A percentile compares a stretch with the other conserved stretches of the same genome.
Evolutionary conservation across 768 basidiomycete species (phyloP).

Genomic region (Baorangia bicolor): DNA sequence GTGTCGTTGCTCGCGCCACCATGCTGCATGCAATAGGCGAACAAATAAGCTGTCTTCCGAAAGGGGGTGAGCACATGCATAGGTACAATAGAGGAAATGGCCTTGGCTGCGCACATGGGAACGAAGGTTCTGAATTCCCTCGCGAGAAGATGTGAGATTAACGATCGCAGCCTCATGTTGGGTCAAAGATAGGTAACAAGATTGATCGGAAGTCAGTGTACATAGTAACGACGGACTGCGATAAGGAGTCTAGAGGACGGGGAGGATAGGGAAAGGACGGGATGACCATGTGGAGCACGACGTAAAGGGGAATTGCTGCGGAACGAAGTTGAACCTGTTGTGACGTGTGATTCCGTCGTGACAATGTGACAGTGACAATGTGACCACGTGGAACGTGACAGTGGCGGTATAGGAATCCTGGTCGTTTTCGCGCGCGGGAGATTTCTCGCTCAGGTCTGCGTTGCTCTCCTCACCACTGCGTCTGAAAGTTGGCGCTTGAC

Average conservation of each 20-base stretch:
- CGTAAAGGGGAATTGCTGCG: constrained; percentile 18
- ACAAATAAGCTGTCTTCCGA: neutral
- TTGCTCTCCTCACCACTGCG: constrained; percentile 28
- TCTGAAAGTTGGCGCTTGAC: constrained; percentile 19
- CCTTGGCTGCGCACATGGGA: neutral
- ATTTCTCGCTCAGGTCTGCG: constrained; percentile 18
- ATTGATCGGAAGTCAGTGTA: neutral
- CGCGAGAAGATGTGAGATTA: neutral
- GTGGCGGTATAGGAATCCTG: neutral
- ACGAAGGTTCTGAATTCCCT: neutral
- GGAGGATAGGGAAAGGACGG: too few relatives aligned
- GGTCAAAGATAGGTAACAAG: constrained; percentile 4
- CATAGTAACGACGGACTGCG: too few relatives aligned
- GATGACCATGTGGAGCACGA: constrained; percentile 17
- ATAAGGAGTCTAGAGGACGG: too few relatives aligned
- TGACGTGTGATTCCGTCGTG: constrained; percentile 8
- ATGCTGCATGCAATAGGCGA: neutral
- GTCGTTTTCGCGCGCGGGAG: constrained; percentile 5
- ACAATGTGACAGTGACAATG: neutral
- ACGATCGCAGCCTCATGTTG: neutral
- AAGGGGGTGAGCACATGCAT: constrained; percentile 7
- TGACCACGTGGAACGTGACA: constrained; percentile 10
- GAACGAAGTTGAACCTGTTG: constrained; percentile 7
- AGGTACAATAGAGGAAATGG: neutral
- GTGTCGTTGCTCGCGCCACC: too few relatives aligned